A percentile compares a stretch with the other conserved stretches of the same genome.
phyloP scores from a whole-genome alignment of 2,329 filamentous ascomycete genomes.

The Lachnellula subtilissima region DNA sequence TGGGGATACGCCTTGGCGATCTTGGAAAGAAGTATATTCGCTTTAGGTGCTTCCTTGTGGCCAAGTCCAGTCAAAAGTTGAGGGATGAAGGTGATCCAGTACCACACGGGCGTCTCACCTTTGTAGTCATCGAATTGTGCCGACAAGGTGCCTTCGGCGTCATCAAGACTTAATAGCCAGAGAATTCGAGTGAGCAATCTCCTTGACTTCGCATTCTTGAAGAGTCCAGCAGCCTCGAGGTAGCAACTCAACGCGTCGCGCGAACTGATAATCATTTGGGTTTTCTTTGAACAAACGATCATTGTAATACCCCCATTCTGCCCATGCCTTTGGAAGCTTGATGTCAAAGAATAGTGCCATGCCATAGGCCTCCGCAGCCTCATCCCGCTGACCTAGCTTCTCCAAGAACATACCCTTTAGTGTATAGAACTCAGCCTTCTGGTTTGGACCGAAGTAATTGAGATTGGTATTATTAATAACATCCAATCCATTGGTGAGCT shows the following conservation, averaged over 20 bases:
- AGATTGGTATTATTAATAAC: slow-evolving; percentile 99
- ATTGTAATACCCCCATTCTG: slow-evolving; percentile 98
- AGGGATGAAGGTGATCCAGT: slow-evolving; percentile 99
- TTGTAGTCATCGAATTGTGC: slow-evolving; percentile 93
- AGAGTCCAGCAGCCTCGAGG: slow-evolving; percentile 89
- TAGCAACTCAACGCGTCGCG: slow-evolving; percentile 94
- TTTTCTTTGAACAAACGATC: slow-evolving; percentile 94
- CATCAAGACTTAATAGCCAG: slow-evolving; percentile 92
- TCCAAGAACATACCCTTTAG: slow-evolving; percentile 99
- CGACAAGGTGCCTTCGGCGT: slow-evolving; percentile 76
- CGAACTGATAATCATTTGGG: slow-evolving; percentile 72
- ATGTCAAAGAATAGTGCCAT: slow-evolving; percentile 96
- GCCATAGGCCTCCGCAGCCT: slow-evolving; percentile 90
- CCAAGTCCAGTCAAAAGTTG: slow-evolving; percentile 89
- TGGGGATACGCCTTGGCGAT: slow-evolving; percentile 96
- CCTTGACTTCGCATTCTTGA: slow-evolving; percentile 93
- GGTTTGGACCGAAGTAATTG: slow-evolving; percentile 92
- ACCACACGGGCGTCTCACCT: slow-evolving; percentile 96
- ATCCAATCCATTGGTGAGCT: slow-evolving; percentile 87
- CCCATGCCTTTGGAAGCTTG: slow-evolving; percentile 93
- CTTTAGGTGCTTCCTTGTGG: slow-evolving; percentile 83
- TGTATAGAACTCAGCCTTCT: slow-evolving; percentile 99
- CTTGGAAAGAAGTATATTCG: slow-evolving; percentile 81
- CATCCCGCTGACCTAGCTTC: slow-evolving; percentile 83
- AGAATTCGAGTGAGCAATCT: slow-evolving; percentile 90